Base-by-base conservation (phyloP, 1,284 basidiomycete genomes). In the Phaffia rhodozyma region DNA sequence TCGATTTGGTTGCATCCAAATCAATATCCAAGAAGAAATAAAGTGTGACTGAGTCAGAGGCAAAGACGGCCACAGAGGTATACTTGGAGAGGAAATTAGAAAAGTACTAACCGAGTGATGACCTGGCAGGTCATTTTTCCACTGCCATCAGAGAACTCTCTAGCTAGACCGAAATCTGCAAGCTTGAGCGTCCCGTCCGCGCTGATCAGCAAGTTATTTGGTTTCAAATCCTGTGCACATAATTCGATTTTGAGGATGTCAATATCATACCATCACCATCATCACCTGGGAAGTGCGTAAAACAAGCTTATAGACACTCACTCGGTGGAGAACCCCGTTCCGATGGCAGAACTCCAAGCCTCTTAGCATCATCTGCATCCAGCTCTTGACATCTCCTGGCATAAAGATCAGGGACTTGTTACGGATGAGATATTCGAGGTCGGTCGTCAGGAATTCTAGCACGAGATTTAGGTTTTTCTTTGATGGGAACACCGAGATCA, bases 81-180 rank as follows among this genome's bases (percentile, higher is more conserved):
- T 58, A 25, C 43, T 52, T 32, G 34, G 50, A 27, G 34, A 29
- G 20, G 47, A n/a, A n/a, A 58, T 43, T 48, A 66, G 65, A 20
- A 20, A 72, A 43, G 38, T 11, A 7, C 79, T 53, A 67, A 91
- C 89, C 90, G 80, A 6, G 96, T 98, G 73, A 99, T 94, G 66
- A 99, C 96, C 72, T 97, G 92, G 70, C 86, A 90, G 0, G 96
- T 97, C 96, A 99, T 98, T 73, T 90, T 89, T 29, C 93, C 90
- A 13, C 75, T 73, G 1, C 71, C 75, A 72, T 94, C 91, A 47
- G 87, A 87, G 74, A 89, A 94, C 77, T 98, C 96, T 67, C 96
- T 81, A 29, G 96, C 96, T 9, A 99, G 83, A 83, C 96, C 96
- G 74, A 99, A 99, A 84, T 99, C 96, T 29, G 96, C 96, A 67